Evolutionary conservation across 441 rosid genomes (phyloP), one percentile per base, ranked within the genome.

Genomic region (Arabidopsis lyrata): DNA sequence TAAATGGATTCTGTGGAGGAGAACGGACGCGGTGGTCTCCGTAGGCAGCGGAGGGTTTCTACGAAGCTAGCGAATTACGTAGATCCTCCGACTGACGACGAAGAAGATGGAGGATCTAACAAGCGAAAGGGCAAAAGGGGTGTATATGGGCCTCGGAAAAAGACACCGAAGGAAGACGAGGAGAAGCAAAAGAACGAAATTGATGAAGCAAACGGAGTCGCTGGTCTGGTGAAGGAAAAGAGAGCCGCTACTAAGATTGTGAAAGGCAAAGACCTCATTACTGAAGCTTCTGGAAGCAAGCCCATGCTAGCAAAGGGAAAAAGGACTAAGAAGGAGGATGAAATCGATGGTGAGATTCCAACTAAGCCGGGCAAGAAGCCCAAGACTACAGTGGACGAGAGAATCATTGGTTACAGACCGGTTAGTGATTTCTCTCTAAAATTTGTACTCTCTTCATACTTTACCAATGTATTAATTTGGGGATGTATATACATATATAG

Each of bases 281-380:
- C 11, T 47, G 42, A 31, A 24, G 27, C 27, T 22, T 32, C 47
- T 15, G 77, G 34, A 45, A 47, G 45, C 11, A 64, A 11, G 70
- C 22, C 32, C 5, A 1, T 62, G 27, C 39, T 22, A 6, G 7
- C 8, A 9, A 16, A 57, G 5, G 55, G 55, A 45, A 68, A 55
- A 27, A 44, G 27, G 12, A 8, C 45, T 27, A 12, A 27, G 5
- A 47, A n/a, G 32, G 20, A 55, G 31, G 44, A 14, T 1, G 32
- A 20, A n/a, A 14, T 18, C 10, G 63, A 15, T 27, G 34, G 41
- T 27, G 18, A 55, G 6, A 6, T 8, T 54, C 1, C 44, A 14
- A 18, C 1, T 8, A 66, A 56, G 34, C 0, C 8, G 12, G 1
- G 0, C 2, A 68, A 36, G 31, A 70, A 16, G 55, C 42, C 15